Evolutionary conservation across 306 rosid genomes (phyloP), one percentile per base, ranked within the genome.

Genomic region (Elaeagnus macrophylla): DNA sequence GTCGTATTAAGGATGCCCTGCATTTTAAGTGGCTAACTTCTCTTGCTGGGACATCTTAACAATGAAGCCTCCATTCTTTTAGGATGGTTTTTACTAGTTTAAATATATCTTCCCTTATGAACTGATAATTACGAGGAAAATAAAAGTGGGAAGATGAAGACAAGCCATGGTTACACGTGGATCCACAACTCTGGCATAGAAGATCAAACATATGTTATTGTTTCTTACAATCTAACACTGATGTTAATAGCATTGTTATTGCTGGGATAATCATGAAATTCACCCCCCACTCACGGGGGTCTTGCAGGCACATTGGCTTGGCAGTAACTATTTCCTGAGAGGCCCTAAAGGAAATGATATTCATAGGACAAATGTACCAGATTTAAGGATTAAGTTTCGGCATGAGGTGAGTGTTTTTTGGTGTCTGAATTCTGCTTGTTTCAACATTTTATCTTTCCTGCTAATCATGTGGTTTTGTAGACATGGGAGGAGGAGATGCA

Each of bases 281-380:
- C 10, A n/a, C 17, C 49, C 3, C 49, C 54, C n/a, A n/a, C n/a
- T 40, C 48, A 55, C 44, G 47, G 46, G 46, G 43, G 46, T 54
- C 36, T 48, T 73, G 47, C 83, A 88, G 94, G 10, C 53, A 37
- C 96, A 80, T 53, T 88, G 96, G 96, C 88, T 69, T 47, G 96
- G 96, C 49, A 75, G 63, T 38, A 74, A 77, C 68, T 84, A 84
- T 66, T 72, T 69, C 60, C 48, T 77, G 68, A 72, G 79, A 46
- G 96, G 96, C 53, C 67, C 96, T 12, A 75, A 79, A 68, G 94
- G 96, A 71, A 88, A 88, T 70, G 82, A 88, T 74, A 78, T 84
- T 62, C 84, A 77, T 3, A 84, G 84, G 73, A 71, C 91, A 37
- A 88, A 88, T 54, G 94, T 88, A 9, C 96, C 96, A 48, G 18